Evolutionary conservation across 2,329 filamentous ascomycete species (phyloP).

Genomic region (Xylaria sp.): DNA sequence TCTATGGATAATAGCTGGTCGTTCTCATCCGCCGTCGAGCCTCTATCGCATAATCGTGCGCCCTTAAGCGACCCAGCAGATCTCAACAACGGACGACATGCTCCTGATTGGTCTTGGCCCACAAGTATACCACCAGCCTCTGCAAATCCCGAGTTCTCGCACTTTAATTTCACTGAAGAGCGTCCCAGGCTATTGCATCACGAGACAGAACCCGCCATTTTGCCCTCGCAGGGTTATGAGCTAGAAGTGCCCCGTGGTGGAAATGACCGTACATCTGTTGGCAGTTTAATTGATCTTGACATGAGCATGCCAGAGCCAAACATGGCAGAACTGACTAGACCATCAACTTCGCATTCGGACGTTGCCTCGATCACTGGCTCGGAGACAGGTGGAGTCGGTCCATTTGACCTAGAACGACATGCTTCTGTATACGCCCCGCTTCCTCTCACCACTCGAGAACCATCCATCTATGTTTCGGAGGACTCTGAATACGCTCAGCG

Average conservation of each 20-base stretch:
- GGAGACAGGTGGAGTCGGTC: conserved; percentile 65
- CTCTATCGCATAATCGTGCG: conserved; percentile 55
- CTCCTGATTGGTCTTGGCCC: conserved; percentile 70
- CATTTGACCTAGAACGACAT: conserved; percentile 73
- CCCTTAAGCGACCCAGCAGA: conserved; percentile 70
- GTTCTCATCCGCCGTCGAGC: conserved; percentile 58
- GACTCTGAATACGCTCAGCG: conserved; percentile 61
- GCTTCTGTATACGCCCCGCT: conserved; percentile 63
- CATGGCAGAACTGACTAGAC: conserved; percentile 60
- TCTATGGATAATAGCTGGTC: conserved; percentile 62
- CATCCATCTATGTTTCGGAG: conserved; percentile 71
- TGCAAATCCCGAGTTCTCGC: conserved; percentile 64
- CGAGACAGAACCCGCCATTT: conserved; percentile 61
- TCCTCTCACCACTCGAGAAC: conserved; percentile 59
- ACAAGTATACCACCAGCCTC: conserved; percentile 64
- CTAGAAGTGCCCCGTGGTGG: conserved; percentile 52
- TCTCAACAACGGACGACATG: conserved; percentile 61
- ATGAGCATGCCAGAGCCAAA: conserved; percentile 64
- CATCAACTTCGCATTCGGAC: conserved; percentile 71
- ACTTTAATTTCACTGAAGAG: conserved; percentile 59
- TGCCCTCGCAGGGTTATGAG: conserved; percentile 57
- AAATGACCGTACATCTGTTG: conserved; percentile 56
- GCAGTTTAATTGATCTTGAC: conserved; percentile 65
- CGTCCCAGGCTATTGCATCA: conserved; percentile 63
- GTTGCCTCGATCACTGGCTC: conserved; percentile 66